phyloP scores from a whole-genome alignment of 2,329 filamentous ascomycete species.

The Cordyceps javanica region DNA sequence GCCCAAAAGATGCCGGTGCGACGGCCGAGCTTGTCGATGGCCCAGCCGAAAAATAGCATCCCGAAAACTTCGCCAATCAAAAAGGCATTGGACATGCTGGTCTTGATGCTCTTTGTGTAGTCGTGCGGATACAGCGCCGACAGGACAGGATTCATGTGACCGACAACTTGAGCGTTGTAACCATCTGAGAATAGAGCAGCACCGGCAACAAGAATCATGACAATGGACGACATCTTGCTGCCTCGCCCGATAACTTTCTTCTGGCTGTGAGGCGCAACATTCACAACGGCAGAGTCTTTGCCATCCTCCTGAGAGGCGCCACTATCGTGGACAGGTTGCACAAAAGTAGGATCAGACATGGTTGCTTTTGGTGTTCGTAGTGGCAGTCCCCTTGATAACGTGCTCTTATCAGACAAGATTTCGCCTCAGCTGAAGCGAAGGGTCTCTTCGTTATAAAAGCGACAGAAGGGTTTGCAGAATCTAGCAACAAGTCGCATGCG shows the following conservation, averaged over 20 bases:
- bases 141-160: conserved; percentile 28
- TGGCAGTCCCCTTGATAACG: background rate
- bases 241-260: background rate
- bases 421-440: conserved; percentile 6
- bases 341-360: background rate
- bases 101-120: conserved; percentile 29
- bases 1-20: conserved; percentile 39
- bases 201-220: conserved; percentile 24
- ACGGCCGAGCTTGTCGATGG: conserved; percentile 39
- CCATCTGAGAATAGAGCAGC: conserved; percentile 28
- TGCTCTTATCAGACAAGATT: background rate
- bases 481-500: conserved; percentile 6
- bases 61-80: conserved; percentile 37
- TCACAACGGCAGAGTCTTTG: conserved; percentile 5
- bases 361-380: background rate
- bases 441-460: background rate
- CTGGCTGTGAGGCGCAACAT: background rate
- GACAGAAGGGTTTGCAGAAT: background rate
- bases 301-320: background rate
- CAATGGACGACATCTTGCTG: background rate
- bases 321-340: background rate
- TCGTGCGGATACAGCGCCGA: conserved; percentile 25
- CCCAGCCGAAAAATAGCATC: conserved; percentile 33
- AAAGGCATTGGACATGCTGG: conserved; percentile 33
- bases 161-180: conserved; percentile 29